Percentiles rank a stretch among this genome's conserved stretches.
Conservation (phyloP, 192 early-diverging fungal species). For the Umbelopsis sp. region DNA sequence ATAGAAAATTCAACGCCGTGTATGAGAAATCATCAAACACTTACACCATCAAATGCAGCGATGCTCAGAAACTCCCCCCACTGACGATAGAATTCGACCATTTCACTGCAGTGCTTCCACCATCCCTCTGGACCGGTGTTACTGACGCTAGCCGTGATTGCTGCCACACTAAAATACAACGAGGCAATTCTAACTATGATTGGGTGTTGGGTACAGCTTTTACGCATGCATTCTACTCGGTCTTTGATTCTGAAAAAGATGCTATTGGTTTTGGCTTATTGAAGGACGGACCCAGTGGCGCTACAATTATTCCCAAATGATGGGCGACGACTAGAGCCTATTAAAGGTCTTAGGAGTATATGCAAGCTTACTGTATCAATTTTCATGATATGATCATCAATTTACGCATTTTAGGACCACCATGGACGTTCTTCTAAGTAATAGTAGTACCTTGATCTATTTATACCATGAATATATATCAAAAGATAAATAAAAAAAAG, state of each 20-base stretch:
- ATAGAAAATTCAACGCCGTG: slow-evolving; percentile 28
- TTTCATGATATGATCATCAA: no score
- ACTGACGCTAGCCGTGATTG: slow-evolving; percentile 33
- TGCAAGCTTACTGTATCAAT: no score
- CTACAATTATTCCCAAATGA: no score
- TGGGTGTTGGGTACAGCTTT: slow-evolving; percentile 37
- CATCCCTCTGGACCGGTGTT: slow-evolving; percentile 32
- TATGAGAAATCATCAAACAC: slow-evolving; percentile 24
- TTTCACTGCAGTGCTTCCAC: slow-evolving; percentile 27
- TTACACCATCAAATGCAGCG: slow-evolving; percentile 40
- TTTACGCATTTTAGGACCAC: no score
- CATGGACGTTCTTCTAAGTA: no score
- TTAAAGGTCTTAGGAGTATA: no score
- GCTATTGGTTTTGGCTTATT: slow-evolving; percentile 31
- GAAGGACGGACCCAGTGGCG: slow-evolving; percentile 12
- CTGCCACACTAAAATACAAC: slow-evolving; percentile 21
- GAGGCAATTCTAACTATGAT: slow-evolving; percentile 30
- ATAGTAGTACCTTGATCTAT: no score
- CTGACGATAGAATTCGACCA: slow-evolving; percentile 15
- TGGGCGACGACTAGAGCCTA: no score
- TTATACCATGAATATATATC: no score
- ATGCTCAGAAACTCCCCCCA: slow-evolving; percentile 26
- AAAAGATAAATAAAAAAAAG: no score
- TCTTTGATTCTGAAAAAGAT: slow-evolving; percentile 36
- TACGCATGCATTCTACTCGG: slow-evolving; percentile 40